Evolutionary conservation across 768 basidiomycete genomes (phyloP).

Genomic region (Rhodotorula kratochvilovae): DNA sequence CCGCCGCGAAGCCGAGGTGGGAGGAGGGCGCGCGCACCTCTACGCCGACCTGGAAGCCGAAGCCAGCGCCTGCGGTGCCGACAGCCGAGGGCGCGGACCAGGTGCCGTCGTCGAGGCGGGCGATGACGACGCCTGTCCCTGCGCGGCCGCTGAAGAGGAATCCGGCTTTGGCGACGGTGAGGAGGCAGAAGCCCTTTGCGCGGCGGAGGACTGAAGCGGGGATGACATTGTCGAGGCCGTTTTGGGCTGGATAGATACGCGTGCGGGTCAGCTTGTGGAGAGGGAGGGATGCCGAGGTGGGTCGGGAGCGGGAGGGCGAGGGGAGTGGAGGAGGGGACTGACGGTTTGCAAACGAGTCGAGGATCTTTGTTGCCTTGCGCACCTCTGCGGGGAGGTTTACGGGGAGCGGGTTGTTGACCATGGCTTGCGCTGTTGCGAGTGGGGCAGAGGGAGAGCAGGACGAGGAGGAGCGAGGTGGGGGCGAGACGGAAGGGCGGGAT

Average conservation of each 20-base stretch:
- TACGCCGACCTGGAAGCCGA: conserved; percentile 61
- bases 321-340: background rate
- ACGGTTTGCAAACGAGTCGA: conserved; percentile 27
- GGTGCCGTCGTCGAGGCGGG: conserved; percentile 50
- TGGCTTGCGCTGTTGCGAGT: background rate
- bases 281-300: background rate
- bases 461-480: background rate
- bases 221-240: conserved; percentile 41
- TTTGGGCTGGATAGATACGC: conserved; percentile 6
- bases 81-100: conserved; percentile 97
- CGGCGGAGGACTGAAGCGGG: conserved; percentile 39
- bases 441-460: background rate
- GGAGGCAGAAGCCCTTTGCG: conserved; percentile 42
- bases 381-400: conserved; percentile 26
- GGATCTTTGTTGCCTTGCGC: conserved; percentile 29
- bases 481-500: background rate
- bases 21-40: too few relatives aligned
- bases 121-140: conserved; percentile 41
- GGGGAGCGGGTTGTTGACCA: conserved; percentile 28
- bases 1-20: background rate
- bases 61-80: conserved; percentile 81
- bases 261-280: background rate
- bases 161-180: conserved; percentile 41
- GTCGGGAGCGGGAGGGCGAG: too few relatives aligned
- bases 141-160: conserved; percentile 43